A percentile compares a stretch with the other conserved stretches of the same genome.
Evolutionary conservation across 2,329 filamentous ascomycete species (phyloP).

Genomic region (Hypoxylon sp.): DNA sequence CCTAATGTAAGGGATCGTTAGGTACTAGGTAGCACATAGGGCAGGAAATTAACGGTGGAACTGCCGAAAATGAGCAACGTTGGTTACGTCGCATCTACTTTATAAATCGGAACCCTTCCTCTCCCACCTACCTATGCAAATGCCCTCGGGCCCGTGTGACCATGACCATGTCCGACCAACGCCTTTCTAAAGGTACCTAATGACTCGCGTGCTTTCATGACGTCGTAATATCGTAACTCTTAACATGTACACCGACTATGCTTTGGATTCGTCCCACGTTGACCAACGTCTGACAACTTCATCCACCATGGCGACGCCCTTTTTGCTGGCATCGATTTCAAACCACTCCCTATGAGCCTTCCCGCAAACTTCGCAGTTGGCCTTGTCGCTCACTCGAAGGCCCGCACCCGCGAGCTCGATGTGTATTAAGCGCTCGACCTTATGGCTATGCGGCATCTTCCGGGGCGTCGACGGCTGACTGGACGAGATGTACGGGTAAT

Average conservation of each 20-base stretch:
- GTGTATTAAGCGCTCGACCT: conserved; percentile 91
- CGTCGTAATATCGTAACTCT: conserved; percentile 23
- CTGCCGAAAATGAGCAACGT: conserved; percentile 27
- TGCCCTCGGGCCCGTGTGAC: conserved; percentile 10
- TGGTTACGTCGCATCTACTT: conserved; percentile 21
- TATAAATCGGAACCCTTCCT: conserved; percentile 14
- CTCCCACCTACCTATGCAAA: conserved; percentile 21
- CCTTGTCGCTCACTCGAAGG: conserved; percentile 65
- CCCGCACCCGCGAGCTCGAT: conserved; percentile 82
- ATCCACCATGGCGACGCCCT: conserved; percentile 76
- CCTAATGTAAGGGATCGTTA: conserved; percentile 20
- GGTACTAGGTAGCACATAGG: conserved; percentile 11
- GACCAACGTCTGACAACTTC: conserved; percentile 87
- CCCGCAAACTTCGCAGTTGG: conserved; percentile 82
- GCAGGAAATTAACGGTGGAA: conserved; percentile 17
- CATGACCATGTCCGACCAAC: conserved; percentile 18
- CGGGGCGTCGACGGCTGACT: conserved; percentile 62
- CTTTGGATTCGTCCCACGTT: conserved; percentile 77
- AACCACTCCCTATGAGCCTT: conserved; percentile 96
- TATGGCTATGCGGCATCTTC: conserved; percentile 88
- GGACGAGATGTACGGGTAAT: conserved; percentile 84
- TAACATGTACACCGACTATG: conserved; percentile 9
- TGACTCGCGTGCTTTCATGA: conserved; percentile 11
- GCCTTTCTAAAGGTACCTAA: conserved; percentile 11
- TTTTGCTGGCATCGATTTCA: conserved; percentile 81